Conservation (phyloP, 2,329 filamentous ascomycete genomes). For the Fusarium sp. region DNA sequence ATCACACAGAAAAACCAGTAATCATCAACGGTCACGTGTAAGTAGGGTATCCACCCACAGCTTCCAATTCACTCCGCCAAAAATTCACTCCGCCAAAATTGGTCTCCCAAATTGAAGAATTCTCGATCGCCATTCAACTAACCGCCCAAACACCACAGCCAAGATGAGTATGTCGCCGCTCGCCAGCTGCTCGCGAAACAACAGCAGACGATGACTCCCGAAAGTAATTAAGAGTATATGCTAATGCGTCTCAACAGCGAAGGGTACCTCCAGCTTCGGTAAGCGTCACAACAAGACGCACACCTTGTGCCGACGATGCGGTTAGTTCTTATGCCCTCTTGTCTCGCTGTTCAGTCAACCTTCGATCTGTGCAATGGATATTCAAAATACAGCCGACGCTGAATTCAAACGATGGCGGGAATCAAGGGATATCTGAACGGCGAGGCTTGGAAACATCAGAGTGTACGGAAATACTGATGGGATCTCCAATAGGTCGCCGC, state of each 20-base stretch:
- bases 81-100: slow-evolving; percentile 47
- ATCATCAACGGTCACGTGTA: no score
- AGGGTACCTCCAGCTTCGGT: slow-evolving; percentile 66
- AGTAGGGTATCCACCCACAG: no score
- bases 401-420: slow-evolving; percentile 14
- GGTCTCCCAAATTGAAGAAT: slow-evolving; percentile 47
- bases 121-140: slow-evolving; percentile 50
- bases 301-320: slow-evolving; percentile 97
- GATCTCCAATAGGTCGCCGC: slow-evolving; percentile 74
- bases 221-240: slow-evolving; percentile 14
- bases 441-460: not conserved
- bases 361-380: slow-evolving; percentile 21
- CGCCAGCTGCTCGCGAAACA: slow-evolving; percentile 18
- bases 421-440: slow-evolving; percentile 22
- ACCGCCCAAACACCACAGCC: slow-evolving; percentile 55
- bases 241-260: slow-evolving; percentile 53
- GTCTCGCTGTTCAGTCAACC: slow-evolving; percentile 20
- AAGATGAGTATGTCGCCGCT: slow-evolving; percentile 64
- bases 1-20: no score
- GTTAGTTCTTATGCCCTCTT: slow-evolving; percentile 64
- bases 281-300: slow-evolving; percentile 96
- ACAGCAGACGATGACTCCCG: slow-evolving; percentile 26
- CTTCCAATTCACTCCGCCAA: no score
- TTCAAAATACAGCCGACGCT: slow-evolving; percentile 13
- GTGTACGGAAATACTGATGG: slow-evolving; percentile 37